These are phyloP conservation scores for Carpinus fangiana DNA, from an alignment of 306 rosid genomes.

Conservation along the genomic window DNA sequence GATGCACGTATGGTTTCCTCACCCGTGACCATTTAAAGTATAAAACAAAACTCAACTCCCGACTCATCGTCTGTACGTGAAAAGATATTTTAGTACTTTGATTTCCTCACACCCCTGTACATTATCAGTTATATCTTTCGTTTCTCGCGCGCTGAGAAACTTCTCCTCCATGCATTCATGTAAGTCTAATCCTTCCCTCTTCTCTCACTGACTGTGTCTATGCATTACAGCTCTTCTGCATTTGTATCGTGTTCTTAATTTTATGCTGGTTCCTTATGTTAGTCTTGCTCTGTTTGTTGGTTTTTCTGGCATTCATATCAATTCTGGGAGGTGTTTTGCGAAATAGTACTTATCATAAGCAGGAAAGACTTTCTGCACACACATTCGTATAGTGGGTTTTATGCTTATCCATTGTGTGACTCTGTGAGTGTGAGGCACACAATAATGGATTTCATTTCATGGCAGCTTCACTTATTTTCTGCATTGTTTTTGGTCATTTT, in stretches of 20 bases:
- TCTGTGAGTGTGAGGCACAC: neutral
- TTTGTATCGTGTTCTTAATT: neutral
- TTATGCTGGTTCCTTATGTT: neutral
- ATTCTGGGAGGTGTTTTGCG: neutral
- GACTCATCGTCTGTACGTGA: too few species aligned
- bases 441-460: neutral
- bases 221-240: neutral
- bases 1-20: too few species aligned
- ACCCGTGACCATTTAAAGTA: too few species aligned
- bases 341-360: neutral
- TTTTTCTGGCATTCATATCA: neutral
- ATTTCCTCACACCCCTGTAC: too few species aligned
- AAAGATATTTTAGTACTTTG: too few species aligned
- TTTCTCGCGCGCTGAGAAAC: neutral
- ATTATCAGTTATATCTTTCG: neutral
- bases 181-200: slow-evolving; percentile 1
- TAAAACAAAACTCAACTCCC: too few species aligned
- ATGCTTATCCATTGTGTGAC: neutral
- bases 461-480: neutral
- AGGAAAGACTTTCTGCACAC: neutral
- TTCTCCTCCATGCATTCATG: slow-evolving; percentile 30
- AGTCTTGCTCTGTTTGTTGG: neutral
- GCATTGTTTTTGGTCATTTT: neutral
- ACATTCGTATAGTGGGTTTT: neutral
- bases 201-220: neutral